Base-by-base conservation (phyloP, 23 red algal genomes). In the Gracilariopsis chorda region DNA sequence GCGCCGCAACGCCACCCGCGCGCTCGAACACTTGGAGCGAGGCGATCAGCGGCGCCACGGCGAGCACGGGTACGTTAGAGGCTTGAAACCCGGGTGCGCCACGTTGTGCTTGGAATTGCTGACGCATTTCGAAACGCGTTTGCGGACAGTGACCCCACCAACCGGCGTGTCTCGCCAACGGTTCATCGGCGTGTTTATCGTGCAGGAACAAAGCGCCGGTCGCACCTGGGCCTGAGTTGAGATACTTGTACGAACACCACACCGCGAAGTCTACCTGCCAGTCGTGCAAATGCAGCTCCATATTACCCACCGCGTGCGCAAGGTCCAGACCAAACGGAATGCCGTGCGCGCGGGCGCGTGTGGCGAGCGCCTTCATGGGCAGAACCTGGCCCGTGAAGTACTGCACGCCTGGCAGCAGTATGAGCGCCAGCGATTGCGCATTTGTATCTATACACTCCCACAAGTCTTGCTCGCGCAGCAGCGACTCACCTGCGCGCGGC, bases 231-330 rank as follows among this genome's bases (percentile, higher is more conserved):
- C 96, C 96, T n/a, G 75, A 55, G 71, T 95, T 95, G 23, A 98
- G 71, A 62, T 98, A 98, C 83, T 98, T 98, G 88, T 98, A 98
- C 41, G 83, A 78, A 57, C 96, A 98, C 96, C 96, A 98, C 33
- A 94, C 92, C 16, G 82, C 96, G 76, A 93, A 98, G 71, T 98
- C 93, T 0, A 87, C 87, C 30, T 81, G 87, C 96, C 96, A 98
- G 25, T 93, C 88, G 65, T 98, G 96, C 83, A 98, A 47, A 37
- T 33, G n/a, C 0, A 98, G 75, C 52, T 63, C 49, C 28, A 98
- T 69, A 48, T 98, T 98, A 29, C 96, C 96, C 14, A 98, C 96
- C n/a, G 92, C 96, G 78, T 98, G 96, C 47, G 96, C 96, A 48
- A 98, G 59, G 75, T 98, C 96, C 35, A 98, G 83, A 9, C 96